A percentile compares a stretch with the other conserved stretches of the same genome.
Conservation (phyloP, 2,329 filamentous ascomycete genomes). For the Sclerotinia borealis region DNA sequence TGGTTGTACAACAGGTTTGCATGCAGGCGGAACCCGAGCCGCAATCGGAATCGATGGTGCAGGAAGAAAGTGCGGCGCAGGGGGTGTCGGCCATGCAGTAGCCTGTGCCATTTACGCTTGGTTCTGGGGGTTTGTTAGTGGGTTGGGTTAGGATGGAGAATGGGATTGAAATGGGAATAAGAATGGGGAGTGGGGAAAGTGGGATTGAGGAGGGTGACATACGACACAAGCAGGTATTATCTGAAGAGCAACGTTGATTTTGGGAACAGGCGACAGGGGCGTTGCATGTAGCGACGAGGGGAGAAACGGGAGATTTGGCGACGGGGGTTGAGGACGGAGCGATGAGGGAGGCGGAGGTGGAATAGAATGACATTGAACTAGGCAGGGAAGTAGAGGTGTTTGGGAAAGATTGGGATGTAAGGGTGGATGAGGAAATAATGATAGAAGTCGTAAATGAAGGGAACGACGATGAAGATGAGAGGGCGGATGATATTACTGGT, state of each 20-base stretch:
- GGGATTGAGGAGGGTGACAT: neutral
- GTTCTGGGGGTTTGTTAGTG: neutral
- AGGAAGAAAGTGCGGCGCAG: neutral
- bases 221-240: neutral
- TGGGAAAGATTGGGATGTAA: neutral
- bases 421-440: neutral
- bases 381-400: neutral
- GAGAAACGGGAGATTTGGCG: neutral
- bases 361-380: no score
- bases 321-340: neutral
- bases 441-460: neutral
- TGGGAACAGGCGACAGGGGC: neutral
- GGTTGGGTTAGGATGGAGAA: neutral
- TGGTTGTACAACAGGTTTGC: constrained; percentile 1
- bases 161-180: neutral
- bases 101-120: neutral
- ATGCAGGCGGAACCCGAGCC: neutral
- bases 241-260: neutral
- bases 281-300: neutral
- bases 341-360: neutral
- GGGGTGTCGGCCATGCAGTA: constrained; percentile 8
- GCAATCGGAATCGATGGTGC: neutral
- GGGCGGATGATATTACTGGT: neutral
- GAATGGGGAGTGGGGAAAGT: neutral
- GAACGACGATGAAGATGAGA: neutral